Base-by-base conservation (phyloP, 495 filamentous ascomycete genomes). In the Ramalina intermedia region DNA sequence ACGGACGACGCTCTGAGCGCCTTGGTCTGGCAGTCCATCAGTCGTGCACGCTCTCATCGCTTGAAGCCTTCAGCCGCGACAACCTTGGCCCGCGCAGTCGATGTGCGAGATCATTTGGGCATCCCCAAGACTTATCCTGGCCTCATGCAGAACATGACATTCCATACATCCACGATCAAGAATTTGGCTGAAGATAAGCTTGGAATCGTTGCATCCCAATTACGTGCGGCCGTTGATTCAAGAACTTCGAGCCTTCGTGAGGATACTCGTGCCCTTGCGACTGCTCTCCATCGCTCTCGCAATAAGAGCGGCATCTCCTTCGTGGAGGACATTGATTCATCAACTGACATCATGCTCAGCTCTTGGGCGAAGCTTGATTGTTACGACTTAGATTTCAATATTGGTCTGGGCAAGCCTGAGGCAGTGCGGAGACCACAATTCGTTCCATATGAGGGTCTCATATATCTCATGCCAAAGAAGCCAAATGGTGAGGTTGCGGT, bases 1-100 rank as follows among this genome's bases (percentile, higher is more conserved):
- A 69, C 63, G 6, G 69, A 79, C 54, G 76, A 79, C 49, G 65
- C 69, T 12, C 58, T 79, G 6, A 73, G 58, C 16, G 71, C 74
- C 12, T 72, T 75, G 26, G 54, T 71, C 48, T 81, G 68, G 68
- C 66, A 74, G 58, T 67, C 60, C 39, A 51, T 78, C n/a, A 58
- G 59, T 4, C 65, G 66, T 23, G 66, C 63, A 3, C 69, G 76
- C 14, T 49, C 63, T 4, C 50, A 60, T 2, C 69, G 70, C 26
- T 54, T 75, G 1, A 48, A 54, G 6, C 47, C 62, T 1, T 58
- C 36, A n/a, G 39, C 49, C 13, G 29, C 47, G 6, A 59, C 60
- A 37, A 67, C 62, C 6, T 63, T 77, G 18, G 63, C 67, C 8
- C 71, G 77, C 12, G 70, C 74, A 16, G 64, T 79, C n/a, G 65